These are phyloP conservation scores for Saccharomyces hybrid DNA, from an alignment of 1,139 yeast species.

Conservation along the genomic window DNA sequence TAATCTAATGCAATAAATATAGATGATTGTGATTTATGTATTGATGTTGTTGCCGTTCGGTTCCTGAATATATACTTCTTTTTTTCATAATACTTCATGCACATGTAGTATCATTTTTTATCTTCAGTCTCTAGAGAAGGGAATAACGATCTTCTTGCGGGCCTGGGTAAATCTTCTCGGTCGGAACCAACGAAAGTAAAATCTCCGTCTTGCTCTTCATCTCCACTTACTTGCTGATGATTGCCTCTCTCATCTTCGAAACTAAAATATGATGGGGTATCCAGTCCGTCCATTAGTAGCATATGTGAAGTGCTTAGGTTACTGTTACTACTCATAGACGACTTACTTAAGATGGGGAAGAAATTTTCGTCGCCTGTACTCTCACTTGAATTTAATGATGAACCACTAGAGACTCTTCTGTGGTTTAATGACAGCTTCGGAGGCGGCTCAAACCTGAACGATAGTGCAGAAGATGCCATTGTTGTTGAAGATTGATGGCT, in stretches of 20 bases:
- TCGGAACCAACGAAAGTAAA: neutral
- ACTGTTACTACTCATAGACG: constrained; percentile 11
- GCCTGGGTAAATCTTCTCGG: constrained; percentile 5
- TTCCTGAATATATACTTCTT: constrained; percentile 1
- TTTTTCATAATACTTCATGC: neutral
- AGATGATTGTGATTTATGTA: neutral
- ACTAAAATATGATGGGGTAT: constrained; percentile 15
- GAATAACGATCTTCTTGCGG: constrained; percentile 10
- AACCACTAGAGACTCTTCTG: neutral
- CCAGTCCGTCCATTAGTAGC: constrained; percentile 15
- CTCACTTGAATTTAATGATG: constrained; percentile 12
- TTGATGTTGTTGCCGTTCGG: neutral
- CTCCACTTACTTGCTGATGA: constrained; percentile 7
- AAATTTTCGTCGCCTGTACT: constrained; percentile 6
- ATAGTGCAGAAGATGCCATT: constrained; percentile 6
- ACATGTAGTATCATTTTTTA: neutral
- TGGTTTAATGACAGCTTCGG: constrained; percentile 20
- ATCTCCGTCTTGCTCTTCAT: constrained; percentile 7
- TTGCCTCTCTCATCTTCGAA: constrained; percentile 16
- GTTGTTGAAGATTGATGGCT: neutral
- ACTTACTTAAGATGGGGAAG: constrained; percentile 5
- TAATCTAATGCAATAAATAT: neutral
- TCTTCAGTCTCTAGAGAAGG: constrained; percentile 5
- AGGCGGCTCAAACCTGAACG: constrained; percentile 22
- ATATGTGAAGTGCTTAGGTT: constrained; percentile 12